phyloP scores from a whole-genome alignment of 1,284 basidiomycete species.

The Kwoniella shivajii region DNA sequence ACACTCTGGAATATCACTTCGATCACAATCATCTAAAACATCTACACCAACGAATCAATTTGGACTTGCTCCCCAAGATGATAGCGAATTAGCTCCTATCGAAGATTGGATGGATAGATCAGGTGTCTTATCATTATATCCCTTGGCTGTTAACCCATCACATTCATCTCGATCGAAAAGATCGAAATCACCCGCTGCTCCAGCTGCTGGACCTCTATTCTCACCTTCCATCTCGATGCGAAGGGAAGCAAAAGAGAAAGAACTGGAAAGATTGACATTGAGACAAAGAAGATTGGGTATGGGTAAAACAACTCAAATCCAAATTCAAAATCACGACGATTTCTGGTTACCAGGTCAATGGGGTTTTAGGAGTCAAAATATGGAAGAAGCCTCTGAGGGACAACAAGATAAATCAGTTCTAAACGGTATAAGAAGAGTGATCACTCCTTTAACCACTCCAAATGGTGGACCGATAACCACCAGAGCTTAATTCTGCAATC shows the following conservation, averaged over 20 bases:
- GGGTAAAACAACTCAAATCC: slow-evolving; percentile 11
- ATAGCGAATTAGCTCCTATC: slow-evolving; percentile 38
- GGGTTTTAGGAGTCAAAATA: slow-evolving; percentile 30
- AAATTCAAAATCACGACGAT: slow-evolving; percentile 5
- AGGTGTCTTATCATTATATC: slow-evolving; percentile 50
- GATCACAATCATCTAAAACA: slow-evolving; percentile 7
- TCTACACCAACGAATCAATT: not conserved
- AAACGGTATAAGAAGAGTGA: slow-evolving; percentile 5
- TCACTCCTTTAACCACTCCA: slow-evolving; percentile 5
- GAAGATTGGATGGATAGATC: slow-evolving; percentile 49
- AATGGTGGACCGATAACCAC: not conserved
- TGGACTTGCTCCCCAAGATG: too few species aligned
- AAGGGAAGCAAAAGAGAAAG: slow-evolving; percentile 32
- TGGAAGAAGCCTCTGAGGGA: too few species aligned
- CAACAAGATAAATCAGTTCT: too few species aligned
- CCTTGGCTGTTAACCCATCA: slow-evolving; percentile 43
- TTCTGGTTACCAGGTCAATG: slow-evolving; percentile 31
- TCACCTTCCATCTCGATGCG: slow-evolving; percentile 35
- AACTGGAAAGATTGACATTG: slow-evolving; percentile 31
- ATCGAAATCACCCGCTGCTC: slow-evolving; percentile 12
- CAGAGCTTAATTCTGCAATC: too few species aligned
- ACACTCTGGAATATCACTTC: not conserved
- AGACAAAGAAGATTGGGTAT: slow-evolving; percentile 33
- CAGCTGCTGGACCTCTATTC: slow-evolving; percentile 41
- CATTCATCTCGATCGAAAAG: slow-evolving; percentile 23